Evolutionary conservation across 163 green algal genomes (phyloP).

Genomic region (Chlamydomonas reinhardtii): DNA sequence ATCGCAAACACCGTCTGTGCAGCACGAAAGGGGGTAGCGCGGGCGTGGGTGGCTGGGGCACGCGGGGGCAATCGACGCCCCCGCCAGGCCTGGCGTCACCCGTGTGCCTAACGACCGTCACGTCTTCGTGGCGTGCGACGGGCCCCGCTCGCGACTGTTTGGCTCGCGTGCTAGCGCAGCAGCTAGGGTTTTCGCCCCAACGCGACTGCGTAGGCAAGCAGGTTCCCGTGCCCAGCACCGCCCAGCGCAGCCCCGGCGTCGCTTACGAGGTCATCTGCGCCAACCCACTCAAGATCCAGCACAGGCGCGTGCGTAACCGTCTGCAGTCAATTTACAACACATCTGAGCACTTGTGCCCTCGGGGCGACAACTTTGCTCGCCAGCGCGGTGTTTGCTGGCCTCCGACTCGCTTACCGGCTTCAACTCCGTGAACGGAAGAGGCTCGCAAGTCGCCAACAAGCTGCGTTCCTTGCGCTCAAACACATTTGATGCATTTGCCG

Average conservation of each 20-base stretch:
- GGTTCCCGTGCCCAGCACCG: too few species aligned
- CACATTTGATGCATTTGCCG: not conserved
- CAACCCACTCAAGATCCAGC: conserved; percentile 66
- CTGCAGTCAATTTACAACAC: not conserved
- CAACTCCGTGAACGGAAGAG: conserved; percentile 23
- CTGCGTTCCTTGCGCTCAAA: not conserved
- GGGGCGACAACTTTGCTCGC: not conserved
- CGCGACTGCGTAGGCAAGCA: too few species aligned
- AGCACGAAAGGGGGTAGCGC: not conserved
- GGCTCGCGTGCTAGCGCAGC: too few species aligned
- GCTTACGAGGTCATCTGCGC: conserved; percentile 66
- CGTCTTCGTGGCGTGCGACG: too few species aligned
- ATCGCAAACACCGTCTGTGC: conserved; percentile 66
- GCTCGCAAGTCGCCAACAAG: conserved; percentile 14
- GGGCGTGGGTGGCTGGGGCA: not conserved
- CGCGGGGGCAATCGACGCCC: too few species aligned
- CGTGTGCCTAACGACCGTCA: too few species aligned
- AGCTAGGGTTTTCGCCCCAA: not conserved
- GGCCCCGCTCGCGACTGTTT: too few species aligned
- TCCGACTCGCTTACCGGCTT: conserved; percentile 41
- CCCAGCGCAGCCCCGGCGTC: too few species aligned
- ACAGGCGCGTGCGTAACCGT: conserved; percentile 42
- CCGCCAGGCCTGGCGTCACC: too few species aligned
- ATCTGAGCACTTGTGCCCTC: not conserved
- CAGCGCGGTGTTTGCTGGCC: not conserved